Evolutionary conservation across 83 land plant species (phyloP), one percentile per base, ranked within the genome.

Genomic region (Larix sibirica): DNA sequence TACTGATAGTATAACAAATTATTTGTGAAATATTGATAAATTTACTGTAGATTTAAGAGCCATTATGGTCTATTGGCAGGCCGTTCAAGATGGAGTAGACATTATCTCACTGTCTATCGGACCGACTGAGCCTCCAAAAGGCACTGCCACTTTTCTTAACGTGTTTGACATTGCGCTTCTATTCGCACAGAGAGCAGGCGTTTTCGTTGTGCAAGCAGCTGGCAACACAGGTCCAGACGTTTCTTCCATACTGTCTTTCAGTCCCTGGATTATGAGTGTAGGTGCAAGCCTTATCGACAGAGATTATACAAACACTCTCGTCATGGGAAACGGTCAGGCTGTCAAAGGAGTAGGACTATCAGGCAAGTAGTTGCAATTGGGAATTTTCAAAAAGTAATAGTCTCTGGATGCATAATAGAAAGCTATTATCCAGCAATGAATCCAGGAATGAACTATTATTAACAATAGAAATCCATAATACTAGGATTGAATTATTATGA

Each of bases 201-300:
- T 95, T 68, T 89, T 95, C 58, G 98, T 95, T 20, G 96, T 88
- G 0, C 98, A 95, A 79, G 98, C 98, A 18, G 96, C 90, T 0
- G 98, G 98, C 0, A 95, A 95, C 81, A 74, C 77, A 16, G 98
- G 98, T 0, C 96, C 98, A 2, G 86, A 79, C 9, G 87, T 88
- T 33, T 81, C 79, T 42, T 83, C 91, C 16, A 88, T 92, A 1
- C 83, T 91, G 14, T 92, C 98, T 61, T 94, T 84, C 81, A 92
- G 98, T 79, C 98, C 98, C 31, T 95, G 98, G 98, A 88, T 90
- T n/a, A 80, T 90, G 6, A 90, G 89, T 24, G 98, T 91, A n/a
- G 98, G 90, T 7, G 89, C 96, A 6, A 79, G 85, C 70, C 81
- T 77, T 64, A 91, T 91, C 7, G 95, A 92, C 81, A 84, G 98